Base-by-base conservation (phyloP, 169 alveolate genomes). In the Plasmodium cynomolgi region DNA sequence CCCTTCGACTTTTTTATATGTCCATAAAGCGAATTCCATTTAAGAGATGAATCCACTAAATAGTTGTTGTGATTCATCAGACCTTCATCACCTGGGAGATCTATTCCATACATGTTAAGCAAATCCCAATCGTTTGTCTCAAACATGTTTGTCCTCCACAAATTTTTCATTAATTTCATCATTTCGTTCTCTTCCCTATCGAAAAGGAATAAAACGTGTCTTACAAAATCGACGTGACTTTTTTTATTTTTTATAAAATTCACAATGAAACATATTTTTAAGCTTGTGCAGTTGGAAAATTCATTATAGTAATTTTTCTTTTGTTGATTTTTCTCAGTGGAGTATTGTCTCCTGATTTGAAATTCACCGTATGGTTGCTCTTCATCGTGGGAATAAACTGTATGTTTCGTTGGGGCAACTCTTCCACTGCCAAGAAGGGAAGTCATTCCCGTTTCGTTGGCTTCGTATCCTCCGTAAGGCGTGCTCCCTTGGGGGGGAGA, bases 201-300 rank as follows among this genome's bases (percentile, higher is more conserved):
- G 13, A 11, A 58, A 33, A 68, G 44, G n/a, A 88, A 79, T 39
- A 88, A 26, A n/a, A 88, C 13, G 31, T 80, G 39, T 41, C 72
- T 79, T 13, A 88, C 74, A 31, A 88, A 88, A 3, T 41, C 26
- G 26, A 44, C 13, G 50, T 71, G 82, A 41, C 34, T 29, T 20
- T 72, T 29, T 23, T 80, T 26, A 41, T 41, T 88, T 88, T 34
- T 80, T 41, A 88, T 58, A 62, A 80, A 72, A 26, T 74, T 11
- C 4, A 74, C 75, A 26, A 88, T n/a, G 54, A 88, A 88, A 54
- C 82, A 80, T n/a, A 80, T 88, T 88, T 88, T 88, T 31, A 77
- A 20, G 50, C 47, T 86, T 79, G 47, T 41, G 62, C 88, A 77
- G 81, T 86, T 54, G 11, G 56, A 26, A 77, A 47, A 86, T 26